Conservation (phyloP, 2,329 filamentous ascomycete species). For the Aspergillaceae sp. region DNA sequence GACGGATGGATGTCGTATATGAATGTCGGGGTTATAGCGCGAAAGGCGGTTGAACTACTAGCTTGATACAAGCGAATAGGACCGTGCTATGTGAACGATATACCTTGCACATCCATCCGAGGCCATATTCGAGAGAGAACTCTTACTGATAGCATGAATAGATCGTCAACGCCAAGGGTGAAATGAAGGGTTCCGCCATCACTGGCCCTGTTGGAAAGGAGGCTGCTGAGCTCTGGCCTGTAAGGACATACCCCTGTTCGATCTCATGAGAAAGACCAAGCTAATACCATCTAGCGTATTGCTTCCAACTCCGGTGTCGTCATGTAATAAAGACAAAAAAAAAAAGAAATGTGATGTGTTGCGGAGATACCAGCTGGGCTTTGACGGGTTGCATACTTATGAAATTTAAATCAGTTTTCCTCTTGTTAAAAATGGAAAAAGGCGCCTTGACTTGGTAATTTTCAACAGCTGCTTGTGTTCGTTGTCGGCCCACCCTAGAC, state of each 20-base stretch:
- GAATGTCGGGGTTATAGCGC: neutral
- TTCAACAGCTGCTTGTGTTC: neutral
- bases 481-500: neutral
- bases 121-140: neutral
- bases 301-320: constrained; percentile 99
- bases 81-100: too few species aligned
- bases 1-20: neutral
- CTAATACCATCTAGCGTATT: constrained; percentile 62
- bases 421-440: neutral
- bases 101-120: too few species aligned
- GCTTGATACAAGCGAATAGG: too few species aligned
- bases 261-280: neutral
- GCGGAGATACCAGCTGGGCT: constrained; percentile 4
- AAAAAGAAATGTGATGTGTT: constrained; percentile 9
- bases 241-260: constrained; percentile 44
- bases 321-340: constrained; percentile 62
- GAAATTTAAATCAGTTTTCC: constrained; percentile 2
- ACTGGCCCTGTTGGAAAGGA: constrained; percentile 99
- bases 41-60: too few species aligned
- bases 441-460: neutral
- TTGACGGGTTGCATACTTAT: constrained; percentile 13
- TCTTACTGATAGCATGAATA: constrained; percentile 27
- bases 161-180: constrained; percentile 99
- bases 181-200: constrained; percentile 99
- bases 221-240: constrained; percentile 98